Percentiles rank a stretch among this genome's conserved stretches.
These are phyloP conservation scores for Boletus insuetus DNA, from an alignment of 768 basidiomycete species.

Conservation along the genomic window DNA sequence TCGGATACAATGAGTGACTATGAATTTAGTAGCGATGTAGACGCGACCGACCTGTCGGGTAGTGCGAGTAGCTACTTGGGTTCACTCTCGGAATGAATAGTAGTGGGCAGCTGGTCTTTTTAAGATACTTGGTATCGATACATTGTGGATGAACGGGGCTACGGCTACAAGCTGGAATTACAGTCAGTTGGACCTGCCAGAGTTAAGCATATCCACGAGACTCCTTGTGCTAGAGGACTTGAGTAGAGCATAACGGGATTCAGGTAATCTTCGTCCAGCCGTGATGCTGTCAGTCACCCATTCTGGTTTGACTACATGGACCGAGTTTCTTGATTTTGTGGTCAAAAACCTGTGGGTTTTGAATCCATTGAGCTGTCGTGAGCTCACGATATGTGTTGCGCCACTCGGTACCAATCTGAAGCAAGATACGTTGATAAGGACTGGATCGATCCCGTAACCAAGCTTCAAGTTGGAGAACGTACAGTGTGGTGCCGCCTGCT, in stretches of 20 bases:
- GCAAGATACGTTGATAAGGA: background rate
- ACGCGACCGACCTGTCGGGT: constrained; percentile 51
- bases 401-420: constrained; percentile 53
- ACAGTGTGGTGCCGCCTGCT: constrained; percentile 70
- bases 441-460: background rate
- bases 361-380: constrained; percentile 63
- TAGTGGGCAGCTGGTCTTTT: background rate
- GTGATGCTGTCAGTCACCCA: constrained; percentile 72
- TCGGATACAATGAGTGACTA: constrained; percentile 48
- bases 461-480: constrained; percentile 21
- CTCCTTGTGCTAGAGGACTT: constrained; percentile 37
- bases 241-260: constrained; percentile 55
- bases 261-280: constrained; percentile 56
- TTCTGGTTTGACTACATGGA: constrained; percentile 69
- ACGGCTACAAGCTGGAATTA: background rate
- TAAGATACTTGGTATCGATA: constrained; percentile 8
- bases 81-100: constrained; percentile 30
- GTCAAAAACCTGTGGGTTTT: constrained; percentile 68
- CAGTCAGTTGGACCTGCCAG: constrained; percentile 13
- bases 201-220: constrained; percentile 39
- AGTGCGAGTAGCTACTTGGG: constrained; percentile 41
- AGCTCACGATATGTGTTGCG: constrained; percentile 79
- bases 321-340: constrained; percentile 44
- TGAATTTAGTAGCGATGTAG: constrained; percentile 52
- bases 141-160: background rate